phyloP scores from a whole-genome alignment of 2,329 filamentous ascomycete genomes.

The Sphaceloma murrayae region DNA sequence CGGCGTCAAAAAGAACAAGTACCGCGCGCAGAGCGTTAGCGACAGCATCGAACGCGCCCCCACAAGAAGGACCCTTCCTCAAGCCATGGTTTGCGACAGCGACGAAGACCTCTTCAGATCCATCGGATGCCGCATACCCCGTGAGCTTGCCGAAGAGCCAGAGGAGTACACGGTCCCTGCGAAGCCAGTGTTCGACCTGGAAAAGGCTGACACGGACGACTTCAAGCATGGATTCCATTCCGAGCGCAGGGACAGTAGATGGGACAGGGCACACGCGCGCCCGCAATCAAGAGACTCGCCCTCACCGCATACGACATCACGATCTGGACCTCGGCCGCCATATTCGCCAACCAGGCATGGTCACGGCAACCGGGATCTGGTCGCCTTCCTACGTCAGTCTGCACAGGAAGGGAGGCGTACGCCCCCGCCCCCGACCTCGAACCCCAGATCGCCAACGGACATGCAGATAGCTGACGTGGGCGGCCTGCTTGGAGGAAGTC shows the following conservation, averaged over 20 bases:
- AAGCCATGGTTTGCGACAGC: conserved; percentile 59
- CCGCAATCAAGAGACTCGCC: neutral
- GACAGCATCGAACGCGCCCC: conserved; percentile 49
- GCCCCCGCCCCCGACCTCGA: conserved; percentile 5
- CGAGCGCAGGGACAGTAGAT: conserved; percentile 13
- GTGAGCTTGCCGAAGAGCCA: conserved; percentile 37
- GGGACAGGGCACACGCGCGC: conserved; percentile 3
- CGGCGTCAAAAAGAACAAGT: conserved; percentile 82
- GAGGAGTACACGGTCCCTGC: conserved; percentile 18
- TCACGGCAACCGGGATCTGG: conserved; percentile 8
- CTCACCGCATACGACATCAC: neutral
- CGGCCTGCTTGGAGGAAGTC: conserved; percentile 3
- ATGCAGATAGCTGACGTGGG: conserved; percentile 15
- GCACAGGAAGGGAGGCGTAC: conserved; percentile 11
- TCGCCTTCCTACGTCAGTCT: conserved; percentile 12
- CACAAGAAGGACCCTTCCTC: conserved; percentile 48
- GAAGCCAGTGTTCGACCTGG: conserved; percentile 15
- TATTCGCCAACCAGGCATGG: neutral
- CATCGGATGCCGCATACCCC: conserved; percentile 58
- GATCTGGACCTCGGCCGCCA: neutral
- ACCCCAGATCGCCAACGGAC: conserved; percentile 11
- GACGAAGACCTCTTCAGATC: conserved; percentile 83
- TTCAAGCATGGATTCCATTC: neutral
- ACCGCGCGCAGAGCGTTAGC: conserved; percentile 48
- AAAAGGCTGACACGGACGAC: conserved; percentile 14